Percentiles rank a stretch among this genome's conserved stretches.
Evolutionary conservation across 768 basidiomycete species (phyloP).

Genomic region (Macrocybe gigantea): DNA sequence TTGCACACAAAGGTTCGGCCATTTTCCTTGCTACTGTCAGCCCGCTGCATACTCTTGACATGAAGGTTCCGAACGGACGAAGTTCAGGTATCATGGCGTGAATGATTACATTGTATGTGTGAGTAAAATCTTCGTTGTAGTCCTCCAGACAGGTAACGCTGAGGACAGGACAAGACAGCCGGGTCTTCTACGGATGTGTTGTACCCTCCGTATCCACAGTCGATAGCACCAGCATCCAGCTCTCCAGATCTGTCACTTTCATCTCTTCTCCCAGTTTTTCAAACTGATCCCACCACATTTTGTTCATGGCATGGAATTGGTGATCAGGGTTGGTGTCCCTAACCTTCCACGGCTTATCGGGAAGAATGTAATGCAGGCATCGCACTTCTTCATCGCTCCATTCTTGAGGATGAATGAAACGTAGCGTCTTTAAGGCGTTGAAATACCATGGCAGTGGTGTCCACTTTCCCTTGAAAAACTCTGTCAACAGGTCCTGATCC

Average conservation of each 20-base stretch:
- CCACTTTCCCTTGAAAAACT: constrained; percentile 76
- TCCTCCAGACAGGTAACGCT: not conserved
- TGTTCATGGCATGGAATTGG: constrained; percentile 47
- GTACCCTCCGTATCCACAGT: constrained; percentile 33
- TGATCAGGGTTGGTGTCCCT: constrained; percentile 32
- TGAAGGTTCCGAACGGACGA: constrained; percentile 90
- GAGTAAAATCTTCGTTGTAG: constrained; percentile 1
- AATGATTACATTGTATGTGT: constrained; percentile 23
- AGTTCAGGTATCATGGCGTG: constrained; percentile 88
- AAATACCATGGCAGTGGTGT: constrained; percentile 79
- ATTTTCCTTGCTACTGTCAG: not conserved
- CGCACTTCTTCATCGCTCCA: constrained; percentile 87
- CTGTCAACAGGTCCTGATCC: constrained; percentile 89
- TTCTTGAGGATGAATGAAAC: constrained; percentile 59
- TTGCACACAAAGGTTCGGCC: constrained; percentile 82
- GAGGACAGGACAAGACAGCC: not conserved
- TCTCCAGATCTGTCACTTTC: constrained; percentile 34
- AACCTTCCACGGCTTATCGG: constrained; percentile 81
- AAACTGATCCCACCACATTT: constrained; percentile 81
- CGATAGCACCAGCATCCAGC: constrained; percentile 45
- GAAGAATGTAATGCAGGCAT: constrained; percentile 82
- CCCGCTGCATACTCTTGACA: not conserved
- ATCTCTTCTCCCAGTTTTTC: constrained; percentile 40
- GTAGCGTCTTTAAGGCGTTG: constrained; percentile 89
- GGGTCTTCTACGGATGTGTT: not conserved